Base-by-base conservation (phyloP, 768 basidiomycete species). In the Leccinum uliginosum region DNA sequence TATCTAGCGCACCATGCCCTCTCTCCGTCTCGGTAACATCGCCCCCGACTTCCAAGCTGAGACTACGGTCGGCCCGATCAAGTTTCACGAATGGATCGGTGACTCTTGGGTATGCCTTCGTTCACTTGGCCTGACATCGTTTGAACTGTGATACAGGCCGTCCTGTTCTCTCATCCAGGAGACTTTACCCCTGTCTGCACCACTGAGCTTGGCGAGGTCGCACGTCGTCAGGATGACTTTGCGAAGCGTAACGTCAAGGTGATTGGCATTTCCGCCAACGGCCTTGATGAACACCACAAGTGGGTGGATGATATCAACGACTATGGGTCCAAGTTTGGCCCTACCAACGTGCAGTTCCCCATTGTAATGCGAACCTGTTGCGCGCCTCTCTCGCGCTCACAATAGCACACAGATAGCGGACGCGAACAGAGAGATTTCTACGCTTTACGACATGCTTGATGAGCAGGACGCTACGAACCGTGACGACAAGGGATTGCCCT, bases 201-300 rank as follows among this genome's bases (percentile, higher is more conserved):
- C 49, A 99, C 97, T 54, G 97, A 98, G 77, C 87, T 98, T 35
- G 94, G 92, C 51, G 96, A 97, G 71, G 94, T 97, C 45, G 89
- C 97, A 50, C 87, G 92, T 61, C 89, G 91, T 58, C 81, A 84
- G 12, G 77, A 78, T 15, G 95, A 98, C 73, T 99, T 98, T 71
- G 79, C 76, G 50, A 84, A 86, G 68, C 88, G 97, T 59, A 83
- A 85, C 62, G 93, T 98, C 67, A 98, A 98, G 76, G 81, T 96
- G 59, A 93, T 95, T 60, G 93, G 93, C 40, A 84, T 98, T 58
- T 93, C 91, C 44, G 94, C 95, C 69, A 98, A 98, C 74, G 82
- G 80, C 67, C 83, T 98, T 61, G 75, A 85, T 9, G 86, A 88
- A 40, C 97, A 99, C 77, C 73, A 86, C 62, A 79, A 80, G 56